Conservation (phyloP, 495 filamentous ascomycete species). For the Lasiosphaeriaceae sp. region DNA sequence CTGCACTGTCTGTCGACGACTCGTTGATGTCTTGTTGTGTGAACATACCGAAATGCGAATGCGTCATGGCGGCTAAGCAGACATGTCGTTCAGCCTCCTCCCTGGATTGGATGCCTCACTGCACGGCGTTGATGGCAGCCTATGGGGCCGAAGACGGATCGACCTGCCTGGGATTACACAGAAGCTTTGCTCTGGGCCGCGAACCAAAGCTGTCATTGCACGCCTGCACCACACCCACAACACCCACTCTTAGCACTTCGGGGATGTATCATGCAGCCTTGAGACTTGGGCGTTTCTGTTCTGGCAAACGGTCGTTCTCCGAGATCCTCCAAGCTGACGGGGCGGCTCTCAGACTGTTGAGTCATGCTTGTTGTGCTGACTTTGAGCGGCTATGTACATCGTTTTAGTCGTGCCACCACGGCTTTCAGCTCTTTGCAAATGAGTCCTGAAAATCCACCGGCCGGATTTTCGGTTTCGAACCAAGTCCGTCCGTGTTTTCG, state of each 20-base stretch:
- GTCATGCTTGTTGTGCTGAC: too few relatives aligned
- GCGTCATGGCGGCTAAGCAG: neutral
- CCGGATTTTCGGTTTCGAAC: neutral
- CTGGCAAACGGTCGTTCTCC: too few relatives aligned
- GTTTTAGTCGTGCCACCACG: neutral
- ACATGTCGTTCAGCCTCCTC: neutral
- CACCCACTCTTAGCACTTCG: too few relatives aligned
- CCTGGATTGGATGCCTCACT: neutral
- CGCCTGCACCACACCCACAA: too few relatives aligned
- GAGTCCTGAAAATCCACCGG: too few relatives aligned
- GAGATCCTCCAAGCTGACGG: neutral
- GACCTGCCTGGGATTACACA: neutral
- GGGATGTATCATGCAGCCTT: too few relatives aligned
- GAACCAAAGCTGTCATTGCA: too few relatives aligned
- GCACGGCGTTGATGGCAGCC: neutral
- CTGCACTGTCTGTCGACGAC: neutral
- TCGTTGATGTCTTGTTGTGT: neutral
- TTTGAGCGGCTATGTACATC: neutral
- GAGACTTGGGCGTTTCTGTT: too few relatives aligned
- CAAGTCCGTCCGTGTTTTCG: neutral
- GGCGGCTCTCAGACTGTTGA: neutral
- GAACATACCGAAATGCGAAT: neutral
- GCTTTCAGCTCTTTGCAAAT: too few relatives aligned
- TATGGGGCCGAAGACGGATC: neutral
- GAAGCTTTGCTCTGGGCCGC: neutral